phyloP scores from a whole-genome alignment of 768 basidiomycete genomes.

The Holtermannia corniformis region DNA sequence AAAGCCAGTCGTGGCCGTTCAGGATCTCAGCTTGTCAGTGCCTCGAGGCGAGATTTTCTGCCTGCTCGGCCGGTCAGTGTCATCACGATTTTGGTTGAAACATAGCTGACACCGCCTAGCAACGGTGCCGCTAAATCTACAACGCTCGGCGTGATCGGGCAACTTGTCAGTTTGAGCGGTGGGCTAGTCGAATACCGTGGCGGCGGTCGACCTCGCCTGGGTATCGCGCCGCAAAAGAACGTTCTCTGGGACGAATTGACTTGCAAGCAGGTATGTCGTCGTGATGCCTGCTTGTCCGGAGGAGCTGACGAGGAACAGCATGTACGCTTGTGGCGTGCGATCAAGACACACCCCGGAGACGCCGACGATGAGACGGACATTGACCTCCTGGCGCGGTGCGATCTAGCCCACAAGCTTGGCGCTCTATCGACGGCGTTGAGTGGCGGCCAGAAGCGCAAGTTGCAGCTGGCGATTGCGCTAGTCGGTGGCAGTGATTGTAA shows the following conservation, averaged over 20 bases:
- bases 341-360: constrained; percentile 47
- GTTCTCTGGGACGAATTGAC: constrained; percentile 68
- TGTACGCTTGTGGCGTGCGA: constrained; percentile 59
- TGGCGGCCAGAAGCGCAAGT: constrained; percentile 73
- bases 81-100: too few species aligned
- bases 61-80: constrained; percentile 64
- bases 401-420: constrained; percentile 60
- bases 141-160: constrained; percentile 56
- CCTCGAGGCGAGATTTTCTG: constrained; percentile 69
- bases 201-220: constrained; percentile 52
- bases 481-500: constrained; percentile 63
- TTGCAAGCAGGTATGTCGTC: constrained; percentile 45
- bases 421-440: constrained; percentile 58
- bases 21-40: constrained; percentile 58
- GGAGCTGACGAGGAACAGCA: constrained; percentile 48
- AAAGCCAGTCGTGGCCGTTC: constrained; percentile 53
- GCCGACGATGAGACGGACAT: constrained; percentile 51
- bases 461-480: constrained; percentile 72
- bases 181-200: constrained; percentile 52
- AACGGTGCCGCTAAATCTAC: constrained; percentile 70
- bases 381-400: constrained; percentile 61
- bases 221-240: constrained; percentile 75
- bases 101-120: constrained; percentile 3
- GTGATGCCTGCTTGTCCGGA: neutral
- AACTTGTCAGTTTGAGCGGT: constrained; percentile 52